Evolutionary conservation across 345 rosid species (phyloP).

Genomic region (Capsella bursapastoris): DNA sequence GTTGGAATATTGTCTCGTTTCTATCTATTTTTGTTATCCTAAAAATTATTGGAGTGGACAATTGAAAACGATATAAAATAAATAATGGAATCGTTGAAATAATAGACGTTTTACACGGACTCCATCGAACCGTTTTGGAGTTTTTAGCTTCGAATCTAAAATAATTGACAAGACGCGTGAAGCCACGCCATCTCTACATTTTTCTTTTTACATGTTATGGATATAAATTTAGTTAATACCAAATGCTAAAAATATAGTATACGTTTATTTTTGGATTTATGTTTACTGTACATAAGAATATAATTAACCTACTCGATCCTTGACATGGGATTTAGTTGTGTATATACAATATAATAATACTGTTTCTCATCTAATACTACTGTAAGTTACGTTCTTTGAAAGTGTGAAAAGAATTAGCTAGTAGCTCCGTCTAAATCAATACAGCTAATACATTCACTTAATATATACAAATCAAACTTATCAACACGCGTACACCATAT

Average conservation of each 20-base stretch:
- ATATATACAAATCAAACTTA: conserved; percentile 19
- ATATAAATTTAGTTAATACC: not conserved
- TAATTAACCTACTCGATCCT: not conserved
- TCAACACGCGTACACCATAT: conserved; percentile 25
- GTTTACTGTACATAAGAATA: too few relatives aligned
- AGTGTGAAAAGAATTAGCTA: conserved; percentile 25
- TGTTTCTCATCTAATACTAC: not conserved
- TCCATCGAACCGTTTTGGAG: conserved; percentile 17
- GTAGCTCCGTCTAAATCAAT: conserved; percentile 25
- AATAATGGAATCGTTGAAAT: conserved; percentile 40
- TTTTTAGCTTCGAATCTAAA: conserved; percentile 14
- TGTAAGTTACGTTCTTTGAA: not conserved
- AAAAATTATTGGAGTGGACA: not conserved
- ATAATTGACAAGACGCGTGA: conserved; percentile 19
- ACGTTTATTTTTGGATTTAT: too few relatives aligned
- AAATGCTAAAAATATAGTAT: too few relatives aligned
- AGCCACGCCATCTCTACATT: conserved; percentile 6
- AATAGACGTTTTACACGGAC: conserved; percentile 35
- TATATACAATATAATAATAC: not conserved
- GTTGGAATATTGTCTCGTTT: conserved; percentile 11
- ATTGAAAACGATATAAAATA: not conserved
- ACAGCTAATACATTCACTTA: conserved; percentile 33
- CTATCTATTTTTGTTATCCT: not conserved
- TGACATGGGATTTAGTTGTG: not conserved
- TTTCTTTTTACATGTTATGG: not conserved